Evolutionary conservation across 345 rosid species (phyloP), one percentile per base, ranked within the genome.

Genomic region (Pugionium dolabratum): DNA sequence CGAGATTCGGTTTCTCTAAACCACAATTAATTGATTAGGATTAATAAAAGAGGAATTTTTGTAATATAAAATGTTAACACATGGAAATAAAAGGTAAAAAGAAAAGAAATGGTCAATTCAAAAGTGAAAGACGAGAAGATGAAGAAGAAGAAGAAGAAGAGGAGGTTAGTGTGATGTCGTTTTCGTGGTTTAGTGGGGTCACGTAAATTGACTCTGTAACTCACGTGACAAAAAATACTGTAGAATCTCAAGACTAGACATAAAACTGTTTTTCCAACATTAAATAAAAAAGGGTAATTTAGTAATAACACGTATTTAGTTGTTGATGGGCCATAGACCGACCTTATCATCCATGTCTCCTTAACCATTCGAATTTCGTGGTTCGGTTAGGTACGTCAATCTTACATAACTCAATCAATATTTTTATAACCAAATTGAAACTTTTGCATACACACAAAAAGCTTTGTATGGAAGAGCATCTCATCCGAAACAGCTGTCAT

Each of bases 91-190:
- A 27, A n/a, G 18, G 47, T 36, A 29, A 55, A 30, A 37, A 39
- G 4, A 25, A 56, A 33, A 28, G 3, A 63, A 71, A 55, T 34
- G 59, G 65, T 64, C 60, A 64, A 59, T 58, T 65, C 48, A 65
- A 28, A 37, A 72, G 61, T 72, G 71, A 65, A 65, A 72, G 54
- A 42, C 3, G 40, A 63, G 37, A 18, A 18, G 18, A 18, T 18
- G 18, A 18, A 18, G 18, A 18, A 18, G 18, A 18, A 18, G 18
- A 18, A 18, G 70, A 41, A 56, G 74, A 54, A 62, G 67, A 59
- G 41, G 65, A 72, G 57, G 70, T 55, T 56, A 57, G 65, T 60
- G 76, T 11, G 62, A 59, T n/a, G 71, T 65, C 76, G 67, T 65
- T 65, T 58, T 72, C 66, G 28, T 50, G 60, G 60, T 49, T 7